Evolutionary conservation across 2,329 filamentous ascomycete species (phyloP).

Genomic region (Ceratocystis variospora): DNA sequence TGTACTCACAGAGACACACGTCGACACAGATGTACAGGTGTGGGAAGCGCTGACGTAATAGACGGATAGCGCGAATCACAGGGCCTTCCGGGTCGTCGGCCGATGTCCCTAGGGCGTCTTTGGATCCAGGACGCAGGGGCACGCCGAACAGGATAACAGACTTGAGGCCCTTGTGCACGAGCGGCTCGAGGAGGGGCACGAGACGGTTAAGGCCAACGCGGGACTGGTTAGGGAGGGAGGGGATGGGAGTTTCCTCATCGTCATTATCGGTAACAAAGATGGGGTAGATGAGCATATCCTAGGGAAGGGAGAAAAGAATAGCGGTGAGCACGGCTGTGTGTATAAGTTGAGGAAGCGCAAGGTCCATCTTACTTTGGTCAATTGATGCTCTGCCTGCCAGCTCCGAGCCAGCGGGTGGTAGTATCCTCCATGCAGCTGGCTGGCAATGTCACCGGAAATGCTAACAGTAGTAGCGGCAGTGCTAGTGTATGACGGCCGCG

Average conservation of each 20-base stretch:
- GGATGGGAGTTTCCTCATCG: slow-evolving; percentile 80
- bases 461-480: slow-evolving; percentile 54
- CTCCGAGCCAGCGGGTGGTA: slow-evolving; percentile 63
- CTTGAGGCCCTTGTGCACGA: slow-evolving; percentile 77
- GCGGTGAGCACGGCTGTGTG: not conserved
- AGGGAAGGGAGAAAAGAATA: not conserved
- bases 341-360: not conserved
- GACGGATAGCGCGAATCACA: slow-evolving; percentile 73
- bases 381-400: slow-evolving; percentile 73
- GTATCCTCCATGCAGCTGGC: slow-evolving; percentile 72
- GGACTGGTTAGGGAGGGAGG: slow-evolving; percentile 79
- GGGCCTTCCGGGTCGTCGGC: slow-evolving; percentile 89
- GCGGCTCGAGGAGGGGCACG: slow-evolving; percentile 68
- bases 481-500: slow-evolving; percentile 48
- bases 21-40: slow-evolving; percentile 83
- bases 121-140: slow-evolving; percentile 63
- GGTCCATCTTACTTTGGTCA: slow-evolving; percentile 55
- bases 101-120: slow-evolving; percentile 81
- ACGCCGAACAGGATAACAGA: slow-evolving; percentile 96
- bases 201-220: slow-evolving; percentile 80
- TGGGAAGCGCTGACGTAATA: slow-evolving; percentile 74
- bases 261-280: slow-evolving; percentile 91
- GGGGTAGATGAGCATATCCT: slow-evolving; percentile 98
- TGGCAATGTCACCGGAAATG: slow-evolving; percentile 63
- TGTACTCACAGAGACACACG: slow-evolving; percentile 97